Conservation (phyloP, 202 grass and related monocot species). For the Bolboschoenoplectus hybrid region DNA sequence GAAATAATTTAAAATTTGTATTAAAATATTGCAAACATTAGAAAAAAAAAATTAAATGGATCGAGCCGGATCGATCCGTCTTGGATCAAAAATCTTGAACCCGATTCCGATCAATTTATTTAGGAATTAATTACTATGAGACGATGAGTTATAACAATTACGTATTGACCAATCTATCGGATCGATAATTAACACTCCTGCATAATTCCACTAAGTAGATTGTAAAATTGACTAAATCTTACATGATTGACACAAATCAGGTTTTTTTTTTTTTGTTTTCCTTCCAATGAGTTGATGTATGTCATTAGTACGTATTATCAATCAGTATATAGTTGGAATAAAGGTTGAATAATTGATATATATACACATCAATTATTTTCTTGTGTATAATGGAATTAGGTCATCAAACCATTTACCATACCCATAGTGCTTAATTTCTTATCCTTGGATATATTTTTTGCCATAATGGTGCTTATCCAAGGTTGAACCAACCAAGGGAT, state of each 20-base stretch:
- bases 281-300: not conserved
- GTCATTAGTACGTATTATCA: not conserved
- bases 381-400: conserved; percentile 45
- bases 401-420: conserved; percentile 47
- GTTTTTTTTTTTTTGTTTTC: not conserved
- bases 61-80: too few species aligned
- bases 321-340: not conserved
- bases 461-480: conserved; percentile 47
- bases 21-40: too few species aligned
- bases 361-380: conserved; percentile 1
- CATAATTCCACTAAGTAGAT: not conserved
- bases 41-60: too few species aligned
- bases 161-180: too few species aligned
- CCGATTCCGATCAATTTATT: too few species aligned
- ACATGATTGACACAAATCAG: not conserved
- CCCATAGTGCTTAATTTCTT: conserved; percentile 46
- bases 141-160: too few species aligned
- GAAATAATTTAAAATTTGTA: too few species aligned
- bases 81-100: too few species aligned
- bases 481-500: conserved; percentile 16
- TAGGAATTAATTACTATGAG: too few species aligned
- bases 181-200: too few species aligned
- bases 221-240: conserved; percentile 1
- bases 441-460: conserved; percentile 42
- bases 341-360: not conserved